These are phyloP conservation scores for Spathaspora sp. DNA, from an alignment of 1,139 yeast species.

Conservation along the genomic window DNA sequence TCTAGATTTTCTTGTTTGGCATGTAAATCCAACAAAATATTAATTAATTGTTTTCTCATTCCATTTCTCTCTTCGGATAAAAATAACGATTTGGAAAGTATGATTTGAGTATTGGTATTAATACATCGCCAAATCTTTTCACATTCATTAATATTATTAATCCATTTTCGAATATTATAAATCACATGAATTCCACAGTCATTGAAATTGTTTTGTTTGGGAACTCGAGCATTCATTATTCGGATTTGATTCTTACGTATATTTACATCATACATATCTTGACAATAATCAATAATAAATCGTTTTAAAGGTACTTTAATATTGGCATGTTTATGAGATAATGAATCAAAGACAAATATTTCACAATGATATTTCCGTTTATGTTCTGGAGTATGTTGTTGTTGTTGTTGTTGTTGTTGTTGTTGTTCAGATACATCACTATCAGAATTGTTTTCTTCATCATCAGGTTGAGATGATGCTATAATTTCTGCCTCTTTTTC, in stretches of 20 bases:
- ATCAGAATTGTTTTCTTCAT: slow-evolving; percentile 1
- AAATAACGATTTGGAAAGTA: slow-evolving; percentile 20
- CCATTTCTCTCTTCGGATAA: slow-evolving; percentile 32
- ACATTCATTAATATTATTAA: slow-evolving; percentile 50
- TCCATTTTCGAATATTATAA: slow-evolving; percentile 69
- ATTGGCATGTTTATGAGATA: slow-evolving; percentile 56
- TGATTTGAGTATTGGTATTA: slow-evolving; percentile 11
- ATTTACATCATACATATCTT: slow-evolving; percentile 54
- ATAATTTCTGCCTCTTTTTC: background rate
- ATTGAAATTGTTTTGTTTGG: slow-evolving; percentile 83
- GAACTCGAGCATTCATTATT: slow-evolving; percentile 58
- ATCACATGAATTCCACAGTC: slow-evolving; percentile 96
- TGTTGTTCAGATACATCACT: background rate
- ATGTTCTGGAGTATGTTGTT: background rate
- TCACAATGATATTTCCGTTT: slow-evolving; percentile 31
- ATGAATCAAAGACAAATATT: slow-evolving; percentile 77
- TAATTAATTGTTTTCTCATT: slow-evolving; percentile 31
- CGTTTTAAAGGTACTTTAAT: slow-evolving; percentile 56
- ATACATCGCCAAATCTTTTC: slow-evolving; percentile 49
- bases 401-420: no score
- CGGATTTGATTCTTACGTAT: slow-evolving; percentile 45
- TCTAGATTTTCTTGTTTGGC: slow-evolving; percentile 16
- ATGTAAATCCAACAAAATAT: slow-evolving; percentile 28
- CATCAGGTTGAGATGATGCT: background rate
- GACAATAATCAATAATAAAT: slow-evolving; percentile 70